Evolutionary conservation across 371 early-diverging fungal genomes (phyloP).

Genomic region (Circinella minor): DNA sequence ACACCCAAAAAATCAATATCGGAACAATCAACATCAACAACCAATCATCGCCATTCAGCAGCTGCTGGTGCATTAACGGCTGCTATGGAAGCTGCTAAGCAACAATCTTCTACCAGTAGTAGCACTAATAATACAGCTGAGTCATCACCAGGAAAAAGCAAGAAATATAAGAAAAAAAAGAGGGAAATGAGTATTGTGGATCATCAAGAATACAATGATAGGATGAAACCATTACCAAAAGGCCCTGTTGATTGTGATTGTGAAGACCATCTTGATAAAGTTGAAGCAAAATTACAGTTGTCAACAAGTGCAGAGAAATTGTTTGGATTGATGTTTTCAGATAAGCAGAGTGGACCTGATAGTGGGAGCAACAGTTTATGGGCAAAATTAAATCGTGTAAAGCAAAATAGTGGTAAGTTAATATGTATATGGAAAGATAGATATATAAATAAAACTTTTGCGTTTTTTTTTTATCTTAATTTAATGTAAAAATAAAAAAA

Average conservation of each 20-base stretch:
- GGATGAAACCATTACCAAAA: constrained; percentile 30
- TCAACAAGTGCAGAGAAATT: constrained; percentile 57
- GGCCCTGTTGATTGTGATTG: constrained; percentile 64
- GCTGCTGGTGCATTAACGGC: constrained; percentile 43
- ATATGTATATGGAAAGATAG: neutral
- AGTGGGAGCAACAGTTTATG: constrained; percentile 34
- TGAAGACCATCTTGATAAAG: constrained; percentile 68
- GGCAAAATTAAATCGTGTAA: constrained; percentile 46
- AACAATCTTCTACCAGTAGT: neutral
- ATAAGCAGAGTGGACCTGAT: constrained; percentile 28
- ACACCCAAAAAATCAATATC: neutral
- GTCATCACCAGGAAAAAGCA: neutral
- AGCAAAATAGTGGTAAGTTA: constrained; percentile 43
- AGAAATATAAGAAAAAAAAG: neutral
- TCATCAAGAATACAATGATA: too few relatives aligned
- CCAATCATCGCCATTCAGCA: constrained; percentile 22
- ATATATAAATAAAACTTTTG: neutral
- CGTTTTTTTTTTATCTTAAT: neutral
- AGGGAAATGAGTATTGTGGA: neutral
- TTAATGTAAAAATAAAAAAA: neutral
- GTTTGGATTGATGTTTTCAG: constrained; percentile 60
- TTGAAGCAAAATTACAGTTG: constrained; percentile 53
- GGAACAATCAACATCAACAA: too few relatives aligned
- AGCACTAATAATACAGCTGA: neutral
- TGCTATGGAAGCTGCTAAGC: constrained; percentile 29